These are phyloP conservation scores for Tolypocladium tropicale DNA, from an alignment of 2,329 filamentous ascomycete genomes.

Conservation along the genomic window DNA sequence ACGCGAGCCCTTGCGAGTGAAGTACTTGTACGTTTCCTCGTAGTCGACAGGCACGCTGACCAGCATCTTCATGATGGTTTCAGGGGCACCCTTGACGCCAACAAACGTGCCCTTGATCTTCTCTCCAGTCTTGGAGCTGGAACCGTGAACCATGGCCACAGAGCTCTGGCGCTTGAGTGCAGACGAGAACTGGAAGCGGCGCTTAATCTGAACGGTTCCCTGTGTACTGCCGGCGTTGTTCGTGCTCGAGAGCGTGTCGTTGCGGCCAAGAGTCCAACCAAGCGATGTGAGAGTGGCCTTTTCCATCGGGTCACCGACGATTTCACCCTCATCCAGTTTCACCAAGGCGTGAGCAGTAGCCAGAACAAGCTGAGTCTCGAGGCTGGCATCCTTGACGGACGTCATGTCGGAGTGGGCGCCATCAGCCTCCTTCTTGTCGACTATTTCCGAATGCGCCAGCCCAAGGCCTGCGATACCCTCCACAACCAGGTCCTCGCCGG, in stretches of 20 bases:
- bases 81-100: constrained; percentile 91
- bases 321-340: constrained; percentile 90
- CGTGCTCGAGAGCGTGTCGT: constrained; percentile 68
- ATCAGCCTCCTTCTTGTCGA: constrained; percentile 58
- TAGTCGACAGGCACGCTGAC: constrained; percentile 74
- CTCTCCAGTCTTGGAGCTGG: constrained; percentile 61
- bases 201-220: constrained; percentile 85
- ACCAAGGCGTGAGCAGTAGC: constrained; percentile 93
- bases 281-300: constrained; percentile 86
- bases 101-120: constrained; percentile 82
- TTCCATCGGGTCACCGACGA: constrained; percentile 98
- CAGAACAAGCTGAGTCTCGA: constrained; percentile 85
- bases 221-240: constrained; percentile 23
- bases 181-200: constrained; percentile 97
- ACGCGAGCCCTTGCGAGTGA: constrained; percentile 88
- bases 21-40: constrained; percentile 97
- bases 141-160: constrained; percentile 69
- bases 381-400: constrained; percentile 56
- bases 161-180: constrained; percentile 93
- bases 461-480: constrained; percentile 89
- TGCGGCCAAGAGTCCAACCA: constrained; percentile 85
- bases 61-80: constrained; percentile 93
- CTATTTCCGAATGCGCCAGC: constrained; percentile 56
- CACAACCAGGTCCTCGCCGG: constrained; percentile 91
- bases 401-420: constrained; percentile 75